Evolutionary conservation across 176 grass and related monocot genomes (phyloP).

Genomic region (Avena insularis): DNA sequence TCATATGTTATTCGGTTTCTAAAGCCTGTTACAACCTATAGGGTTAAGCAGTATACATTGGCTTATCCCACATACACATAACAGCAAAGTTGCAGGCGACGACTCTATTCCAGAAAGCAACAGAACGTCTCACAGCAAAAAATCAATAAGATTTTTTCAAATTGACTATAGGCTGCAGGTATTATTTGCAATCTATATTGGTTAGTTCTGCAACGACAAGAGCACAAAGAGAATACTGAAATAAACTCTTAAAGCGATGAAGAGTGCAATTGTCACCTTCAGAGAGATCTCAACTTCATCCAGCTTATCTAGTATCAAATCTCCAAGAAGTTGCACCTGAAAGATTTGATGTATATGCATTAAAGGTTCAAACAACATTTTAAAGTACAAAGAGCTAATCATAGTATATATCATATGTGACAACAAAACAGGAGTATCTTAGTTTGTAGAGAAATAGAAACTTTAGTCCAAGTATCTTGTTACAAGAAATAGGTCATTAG

Average conservation of each 20-base stretch:
- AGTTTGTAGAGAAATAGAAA: neutral
- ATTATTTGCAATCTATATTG: neutral
- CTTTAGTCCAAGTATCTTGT: neutral
- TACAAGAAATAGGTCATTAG: constrained; percentile 3
- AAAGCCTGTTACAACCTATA: neutral
- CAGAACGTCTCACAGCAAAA: neutral
- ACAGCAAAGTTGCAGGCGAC: neutral
- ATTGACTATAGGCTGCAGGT: too few species aligned
- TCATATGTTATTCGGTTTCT: neutral
- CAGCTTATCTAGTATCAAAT: constrained; percentile 71
- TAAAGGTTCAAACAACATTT: neutral
- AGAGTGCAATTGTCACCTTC: constrained; percentile 47
- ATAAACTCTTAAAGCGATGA: neutral
- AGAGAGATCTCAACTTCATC: constrained; percentile 62
- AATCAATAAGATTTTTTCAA: neutral
- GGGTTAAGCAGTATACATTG: too few species aligned
- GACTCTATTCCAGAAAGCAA: neutral
- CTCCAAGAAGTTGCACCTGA: constrained; percentile 47
- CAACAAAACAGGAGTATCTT: neutral
- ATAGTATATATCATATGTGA: neutral
- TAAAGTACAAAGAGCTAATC: neutral
- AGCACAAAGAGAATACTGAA: neutral
- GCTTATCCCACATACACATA: neutral
- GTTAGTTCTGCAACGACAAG: neutral
- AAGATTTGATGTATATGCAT: constrained; percentile 29